Base-by-base conservation (phyloP, 192 early-diverging fungal genomes). In the Podochytrium sp. region DNA sequence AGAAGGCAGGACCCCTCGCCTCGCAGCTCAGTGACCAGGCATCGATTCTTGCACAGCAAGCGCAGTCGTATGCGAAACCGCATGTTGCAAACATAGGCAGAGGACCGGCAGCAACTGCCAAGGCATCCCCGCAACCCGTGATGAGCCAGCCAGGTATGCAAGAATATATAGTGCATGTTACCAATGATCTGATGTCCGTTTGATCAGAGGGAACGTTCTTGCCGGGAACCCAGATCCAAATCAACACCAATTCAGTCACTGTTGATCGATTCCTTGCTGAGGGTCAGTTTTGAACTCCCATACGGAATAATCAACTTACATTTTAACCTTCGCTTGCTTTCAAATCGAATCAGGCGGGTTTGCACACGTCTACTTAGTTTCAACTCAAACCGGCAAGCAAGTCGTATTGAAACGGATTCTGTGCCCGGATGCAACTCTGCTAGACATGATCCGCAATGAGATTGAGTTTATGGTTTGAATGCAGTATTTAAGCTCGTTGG, bases 311-410 rank as follows among this genome's bases (percentile, higher is more conserved):
- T n/a, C n/a, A n/a, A n/a, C n/a, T n/a, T n/a, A n/a, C n/a, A n/a
- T n/a, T n/a, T n/a, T n/a, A n/a, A n/a, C n/a, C n/a, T n/a, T n/a
- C 29, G 35, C 39, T 41, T 37, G 18, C 55, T 38, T 68, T 1
- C 35, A 29, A 12, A 42, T 14, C 16, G 18, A 63, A 42, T 1
- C 58, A 91, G 94, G 96, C 51, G 95, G 94, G 4, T 93, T 95
- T 72, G 94, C 96, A 12, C 92, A 97, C 81, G 90, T 98, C 27
- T 98, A 98, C 73, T 73, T 93, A 47, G 94, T 92, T 0, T 77
- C 89, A 4, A 18, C 18, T 16, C 75, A 81, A 47, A 79, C 79
- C 7, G 83, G 84, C 16, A 73, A 83, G 23, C 78, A 53, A 25
- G 89, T 90, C 27, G 94, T 96, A 0, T 80, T 98, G 76, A 98